Percentiles rank a stretch among this genome's conserved stretches.
phyloP scores from a whole-genome alignment of 1,284 basidiomycete genomes.

The Cryptococcus sp. region DNA sequence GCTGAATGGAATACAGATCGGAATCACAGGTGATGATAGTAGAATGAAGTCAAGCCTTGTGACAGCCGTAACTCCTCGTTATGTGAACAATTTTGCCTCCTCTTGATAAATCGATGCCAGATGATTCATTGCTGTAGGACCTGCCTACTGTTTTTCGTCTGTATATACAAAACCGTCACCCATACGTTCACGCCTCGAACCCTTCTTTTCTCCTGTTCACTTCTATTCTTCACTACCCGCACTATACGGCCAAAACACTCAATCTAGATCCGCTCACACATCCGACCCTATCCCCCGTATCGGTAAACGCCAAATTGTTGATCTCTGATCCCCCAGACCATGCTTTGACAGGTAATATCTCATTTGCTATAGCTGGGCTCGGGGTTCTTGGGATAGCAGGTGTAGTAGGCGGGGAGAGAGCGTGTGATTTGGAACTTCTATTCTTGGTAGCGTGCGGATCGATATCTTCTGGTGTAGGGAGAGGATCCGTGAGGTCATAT shows the following conservation, averaged over 20 bases:
- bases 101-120: too few species aligned
- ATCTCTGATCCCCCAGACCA: slow-evolving; percentile 76
- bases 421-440: slow-evolving; percentile 50
- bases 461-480: slow-evolving; percentile 20
- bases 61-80: too few species aligned
- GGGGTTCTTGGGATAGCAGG: slow-evolving; percentile 58
- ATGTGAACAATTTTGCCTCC: too few species aligned
- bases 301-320: slow-evolving; percentile 74
- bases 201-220: too few species aligned
- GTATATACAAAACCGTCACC: too few species aligned
- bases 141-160: too few species aligned
- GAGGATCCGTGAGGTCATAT: slow-evolving; percentile 65
- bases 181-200: too few species aligned
- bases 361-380: slow-evolving; percentile 37
- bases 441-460: slow-evolving; percentile 9
- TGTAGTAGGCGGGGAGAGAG: slow-evolving; percentile 47
- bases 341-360: slow-evolving; percentile 73
- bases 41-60: too few species aligned
- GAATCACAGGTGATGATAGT: too few species aligned
- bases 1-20: too few species aligned
- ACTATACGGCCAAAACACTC: slow-evolving; percentile 70
- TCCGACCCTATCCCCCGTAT: slow-evolving; percentile 78
- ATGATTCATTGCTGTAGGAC: too few species aligned
- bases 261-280: slow-evolving; percentile 77
- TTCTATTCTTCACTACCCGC: not conserved